Conservation (phyloP, 768 basidiomycete species). For the Coprinellus micaceus region DNA sequence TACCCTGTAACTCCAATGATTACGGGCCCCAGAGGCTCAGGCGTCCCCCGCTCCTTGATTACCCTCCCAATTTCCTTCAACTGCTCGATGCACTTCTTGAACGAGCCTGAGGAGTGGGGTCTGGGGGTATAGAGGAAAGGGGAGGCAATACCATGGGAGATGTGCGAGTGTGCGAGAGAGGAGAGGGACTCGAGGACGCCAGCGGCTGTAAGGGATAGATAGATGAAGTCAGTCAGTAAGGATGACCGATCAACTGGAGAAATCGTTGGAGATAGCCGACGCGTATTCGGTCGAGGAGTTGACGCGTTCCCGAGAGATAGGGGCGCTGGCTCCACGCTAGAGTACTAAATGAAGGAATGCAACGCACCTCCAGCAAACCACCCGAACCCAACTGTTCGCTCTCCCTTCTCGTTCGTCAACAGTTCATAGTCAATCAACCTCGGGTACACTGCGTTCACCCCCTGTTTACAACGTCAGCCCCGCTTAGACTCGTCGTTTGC, state of each 20-base stretch:
- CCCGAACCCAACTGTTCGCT: conserved; percentile 85
- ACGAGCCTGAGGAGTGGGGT: conserved; percentile 62
- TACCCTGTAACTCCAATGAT: conserved; percentile 84
- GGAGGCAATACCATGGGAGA: conserved; percentile 74
- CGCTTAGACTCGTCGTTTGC: too few species aligned
- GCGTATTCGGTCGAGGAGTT: too few species aligned
- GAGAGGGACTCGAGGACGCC: conserved; percentile 81
- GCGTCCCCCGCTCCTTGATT: conserved; percentile 56
- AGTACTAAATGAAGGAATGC: not conserved
- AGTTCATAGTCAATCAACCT: conserved; percentile 85
- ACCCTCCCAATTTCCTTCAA: conserved; percentile 55
- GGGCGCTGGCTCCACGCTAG: too few species aligned
- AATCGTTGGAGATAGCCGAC: too few species aligned
- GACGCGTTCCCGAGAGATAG: too few species aligned
- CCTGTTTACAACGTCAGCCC: too few species aligned
- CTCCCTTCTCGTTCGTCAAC: conserved; percentile 55
- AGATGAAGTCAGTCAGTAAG: too few species aligned
- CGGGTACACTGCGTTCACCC: conserved; percentile 26
- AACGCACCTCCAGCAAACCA: conserved; percentile 84
- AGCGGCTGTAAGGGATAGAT: conserved; percentile 63
- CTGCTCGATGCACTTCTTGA: conserved; percentile 48
- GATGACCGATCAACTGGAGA: too few species aligned
- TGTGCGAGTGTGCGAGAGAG: conserved; percentile 72
- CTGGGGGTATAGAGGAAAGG: conserved; percentile 86
- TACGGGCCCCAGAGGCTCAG: conserved; percentile 66